Conservation (phyloP, 805 yeast species). For the Sporopachydermia lactativora region DNA sequence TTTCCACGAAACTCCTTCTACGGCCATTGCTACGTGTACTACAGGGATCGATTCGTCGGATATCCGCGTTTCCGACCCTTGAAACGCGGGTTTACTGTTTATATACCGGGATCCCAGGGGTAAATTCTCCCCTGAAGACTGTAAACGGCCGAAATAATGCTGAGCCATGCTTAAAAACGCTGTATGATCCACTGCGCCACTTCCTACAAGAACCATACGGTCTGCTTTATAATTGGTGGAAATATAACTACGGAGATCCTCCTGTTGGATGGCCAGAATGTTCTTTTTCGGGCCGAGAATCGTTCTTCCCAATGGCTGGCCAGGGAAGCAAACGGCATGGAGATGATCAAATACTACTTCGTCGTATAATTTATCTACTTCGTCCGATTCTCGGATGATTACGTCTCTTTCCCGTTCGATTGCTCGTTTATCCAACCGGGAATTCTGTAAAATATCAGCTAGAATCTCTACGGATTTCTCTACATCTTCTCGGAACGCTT, state of each 20-base stretch:
- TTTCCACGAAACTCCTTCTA: conserved; percentile 98
- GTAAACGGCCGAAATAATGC: conserved; percentile 58
- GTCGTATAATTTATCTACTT: conserved; percentile 96
- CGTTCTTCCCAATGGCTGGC: conserved; percentile 92
- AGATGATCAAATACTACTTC: conserved; percentile 96
- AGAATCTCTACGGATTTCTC: conserved; percentile 78
- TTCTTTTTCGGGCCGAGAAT: conserved; percentile 89
- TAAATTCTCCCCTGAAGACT: conserved; percentile 21
- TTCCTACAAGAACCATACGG: conserved; percentile 93
- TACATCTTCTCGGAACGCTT: conserved; percentile 67
- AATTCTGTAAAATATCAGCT: conserved; percentile 78
- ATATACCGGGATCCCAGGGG: conserved; percentile 40
- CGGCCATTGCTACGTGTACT: conserved; percentile 84
- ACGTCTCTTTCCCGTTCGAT: conserved; percentile 95
- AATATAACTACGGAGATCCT: conserved; percentile 70
- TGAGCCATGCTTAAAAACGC: conserved; percentile 67
- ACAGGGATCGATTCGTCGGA: conserved; percentile 74
- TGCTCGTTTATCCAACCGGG: conserved; percentile 68
- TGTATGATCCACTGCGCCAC: conserved; percentile 86
- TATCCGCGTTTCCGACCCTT: conserved; percentile 76
- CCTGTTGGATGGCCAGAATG: conserved; percentile 64
- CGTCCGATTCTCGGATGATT: conserved; percentile 91
- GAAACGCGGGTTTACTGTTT: conserved; percentile 58
- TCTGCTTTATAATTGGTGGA: conserved; percentile 84
- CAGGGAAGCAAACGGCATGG: conserved; percentile 82